Evolutionary conservation across 345 rosid genomes (phyloP).

Genomic region (Atalantia buxifolia): DNA sequence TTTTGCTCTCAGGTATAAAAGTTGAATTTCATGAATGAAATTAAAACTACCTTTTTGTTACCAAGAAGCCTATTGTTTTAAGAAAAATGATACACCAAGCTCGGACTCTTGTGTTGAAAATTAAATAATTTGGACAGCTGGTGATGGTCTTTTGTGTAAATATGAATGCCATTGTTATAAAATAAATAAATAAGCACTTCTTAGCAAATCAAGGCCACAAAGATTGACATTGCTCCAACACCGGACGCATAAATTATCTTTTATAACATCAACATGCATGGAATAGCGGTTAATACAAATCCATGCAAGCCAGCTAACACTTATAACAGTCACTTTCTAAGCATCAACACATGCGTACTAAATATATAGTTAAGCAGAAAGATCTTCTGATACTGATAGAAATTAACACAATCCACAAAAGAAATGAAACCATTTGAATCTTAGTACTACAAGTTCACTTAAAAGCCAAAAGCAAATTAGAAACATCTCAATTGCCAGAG

Average conservation of each 20-base stretch:
- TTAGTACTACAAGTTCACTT: neutral
- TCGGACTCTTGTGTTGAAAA: no score
- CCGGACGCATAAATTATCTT: neutral
- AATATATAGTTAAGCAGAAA: no score
- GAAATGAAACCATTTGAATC: neutral
- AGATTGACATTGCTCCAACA: neutral
- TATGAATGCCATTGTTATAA: no score
- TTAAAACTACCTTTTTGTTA: no score
- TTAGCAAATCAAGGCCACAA: no score
- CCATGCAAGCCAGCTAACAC: neutral
- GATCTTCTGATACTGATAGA: neutral
- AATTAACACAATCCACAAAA: neutral
- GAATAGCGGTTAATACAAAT: neutral
- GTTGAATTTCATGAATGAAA: no score
- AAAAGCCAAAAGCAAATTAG: neutral
- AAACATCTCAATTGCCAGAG: constrained; percentile 11
- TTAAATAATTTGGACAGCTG: no score
- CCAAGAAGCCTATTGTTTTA: no score
- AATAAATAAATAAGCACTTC: no score
- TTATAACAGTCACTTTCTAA: neutral
- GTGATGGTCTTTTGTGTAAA: no score
- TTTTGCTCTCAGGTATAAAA: neutral
- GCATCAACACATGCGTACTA: neutral
- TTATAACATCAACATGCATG: neutral
- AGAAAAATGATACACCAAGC: no score